Conservation (phyloP, 2,329 filamentous ascomycete species). For the Penicillium nordicum region DNA sequence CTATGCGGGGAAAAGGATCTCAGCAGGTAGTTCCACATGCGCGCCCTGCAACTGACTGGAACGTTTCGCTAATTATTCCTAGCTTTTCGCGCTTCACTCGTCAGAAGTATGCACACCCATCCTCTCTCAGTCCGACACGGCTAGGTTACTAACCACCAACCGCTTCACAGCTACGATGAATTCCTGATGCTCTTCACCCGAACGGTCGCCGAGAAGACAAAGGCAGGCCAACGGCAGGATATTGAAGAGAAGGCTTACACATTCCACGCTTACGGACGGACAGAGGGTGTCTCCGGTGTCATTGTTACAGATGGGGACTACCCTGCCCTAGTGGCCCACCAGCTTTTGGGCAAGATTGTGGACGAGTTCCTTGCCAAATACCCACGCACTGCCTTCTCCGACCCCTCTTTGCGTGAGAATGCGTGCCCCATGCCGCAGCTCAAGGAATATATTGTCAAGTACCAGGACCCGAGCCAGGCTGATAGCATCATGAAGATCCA, state of each 20-base stretch:
- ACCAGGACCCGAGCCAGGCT: slow-evolving; percentile 83
- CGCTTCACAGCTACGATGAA: slow-evolving; percentile 50
- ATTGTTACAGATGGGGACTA: slow-evolving; percentile 76
- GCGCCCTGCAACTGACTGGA: not conserved
- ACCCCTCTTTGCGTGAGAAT: slow-evolving; percentile 46
- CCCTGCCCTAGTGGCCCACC: slow-evolving; percentile 75
- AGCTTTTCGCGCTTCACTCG: slow-evolving; percentile 75
- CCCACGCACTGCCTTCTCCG: slow-evolving; percentile 65
- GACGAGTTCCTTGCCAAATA: slow-evolving; percentile 81
- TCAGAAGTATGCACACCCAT: slow-evolving; percentile 53
- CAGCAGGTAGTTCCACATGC: slow-evolving; percentile 41
- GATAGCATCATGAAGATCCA: slow-evolving; percentile 96
- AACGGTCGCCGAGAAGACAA: slow-evolving; percentile 81
- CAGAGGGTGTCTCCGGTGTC: slow-evolving; percentile 70
- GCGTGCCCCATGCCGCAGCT: slow-evolving; percentile 66
- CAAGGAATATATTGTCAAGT: slow-evolving; percentile 72
- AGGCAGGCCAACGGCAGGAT: slow-evolving; percentile 76
- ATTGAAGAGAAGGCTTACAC: slow-evolving; percentile 57
- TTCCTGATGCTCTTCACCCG: slow-evolving; percentile 85
- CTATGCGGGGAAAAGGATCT: slow-evolving; percentile 74
- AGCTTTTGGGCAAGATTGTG: slow-evolving; percentile 78
- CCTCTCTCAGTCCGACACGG: slow-evolving; percentile 1
- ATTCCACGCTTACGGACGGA: slow-evolving; percentile 70
- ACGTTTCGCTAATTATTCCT: slow-evolving; percentile 8
- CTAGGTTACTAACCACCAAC: slow-evolving; percentile 5